These are phyloP conservation scores for Xylaria bambusicola DNA, from an alignment of 495 filamentous ascomycete species.

Conservation along the genomic window DNA sequence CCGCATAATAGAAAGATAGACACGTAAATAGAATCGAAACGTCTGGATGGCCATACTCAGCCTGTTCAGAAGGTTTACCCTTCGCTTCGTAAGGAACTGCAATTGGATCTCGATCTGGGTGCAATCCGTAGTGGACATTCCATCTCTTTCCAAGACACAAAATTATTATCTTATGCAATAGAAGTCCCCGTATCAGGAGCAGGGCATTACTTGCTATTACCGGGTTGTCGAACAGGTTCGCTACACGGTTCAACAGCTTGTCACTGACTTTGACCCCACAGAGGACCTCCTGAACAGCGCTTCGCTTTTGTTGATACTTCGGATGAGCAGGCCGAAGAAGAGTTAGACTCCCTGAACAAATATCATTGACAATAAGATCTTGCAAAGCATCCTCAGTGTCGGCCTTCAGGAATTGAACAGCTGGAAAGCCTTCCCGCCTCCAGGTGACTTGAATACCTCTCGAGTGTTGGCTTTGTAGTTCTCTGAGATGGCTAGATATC, in stretches of 20 bases:
- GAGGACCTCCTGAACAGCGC: conserved; percentile 36
- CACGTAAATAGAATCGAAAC: conserved; percentile 57
- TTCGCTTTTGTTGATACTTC: conserved; percentile 14
- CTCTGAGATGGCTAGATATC: conserved; percentile 35
- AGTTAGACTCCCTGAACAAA: conserved; percentile 26
- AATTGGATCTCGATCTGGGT: conserved; percentile 43
- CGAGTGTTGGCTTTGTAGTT: conserved; percentile 34
- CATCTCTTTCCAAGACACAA: conserved; percentile 43
- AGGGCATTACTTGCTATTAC: conserved; percentile 33
- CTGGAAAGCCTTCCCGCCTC: conserved; percentile 28
- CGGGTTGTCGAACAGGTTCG: conserved; percentile 34
- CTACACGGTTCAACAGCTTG: conserved; percentile 23
- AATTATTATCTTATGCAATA: conserved; percentile 41
- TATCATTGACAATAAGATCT: conserved; percentile 31
- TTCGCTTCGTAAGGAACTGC: conserved; percentile 56
- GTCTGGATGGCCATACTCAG: conserved; percentile 59
- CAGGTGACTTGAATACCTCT: conserved; percentile 42
- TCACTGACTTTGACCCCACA: conserved; percentile 20
- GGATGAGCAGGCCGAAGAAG: conserved; percentile 31
- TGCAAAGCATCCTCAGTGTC: conserved; percentile 42
- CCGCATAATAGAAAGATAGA: conserved; percentile 54
- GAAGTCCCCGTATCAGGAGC: conserved; percentile 44
- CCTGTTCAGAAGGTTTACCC: conserved; percentile 50
- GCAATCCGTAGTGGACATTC: conserved; percentile 49
- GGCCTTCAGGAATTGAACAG: conserved; percentile 40